Base-by-base conservation (phyloP, 441 rosid genomes). In the Hypseocharis bilobata region DNA sequence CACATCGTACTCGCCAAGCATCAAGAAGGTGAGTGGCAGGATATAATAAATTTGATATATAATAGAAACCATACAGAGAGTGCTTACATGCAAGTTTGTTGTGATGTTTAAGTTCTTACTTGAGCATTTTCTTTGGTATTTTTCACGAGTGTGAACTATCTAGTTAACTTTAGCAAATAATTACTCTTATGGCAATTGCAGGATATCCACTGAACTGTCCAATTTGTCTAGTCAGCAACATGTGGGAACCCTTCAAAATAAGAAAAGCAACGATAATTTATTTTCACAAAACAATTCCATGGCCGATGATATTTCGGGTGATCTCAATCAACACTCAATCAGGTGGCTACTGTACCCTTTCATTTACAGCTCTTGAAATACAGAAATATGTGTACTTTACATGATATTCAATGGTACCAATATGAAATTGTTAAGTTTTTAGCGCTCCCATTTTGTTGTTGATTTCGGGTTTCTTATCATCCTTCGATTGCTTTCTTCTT, bases 1-100 rank as follows among this genome's bases (percentile, higher is more conserved):
- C 81, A 5, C 86, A 83, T 66, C 82, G 87, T 10, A 74, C 86
- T 1, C 76, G 92, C 38, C 84, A 83, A 72, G 81, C 89, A 70
- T 85, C 92, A 19, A 65, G 79, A 49, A 82, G 86, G 89, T 84
- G 44, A 74, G 77, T 62, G 17, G 22, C 4, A 54, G 20, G 1
- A 66, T 45, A 0, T 6, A 16, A 5, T 44, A 25, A n/a, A 19
- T 28, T 23, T 2, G n/a, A n/a, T n/a, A n/a, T 2, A 45, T 55
- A 29, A 14, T 20, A 62, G 25, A 6, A 54, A 23, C 40, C 5
- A 49, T 49, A 38, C 10, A 23, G 25, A 34, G 27, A 26, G 38
- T 58, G 28, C 55, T 23, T 49, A 4, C 2, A 22, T 6, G 1
- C 36, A 47, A 10, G 2, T 54, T 10, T 23, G 11, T 54, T 5